Evolutionary conservation across 352 stramenopile genomes (phyloP).

Genomic region (Phytopythium helicoides): DNA sequence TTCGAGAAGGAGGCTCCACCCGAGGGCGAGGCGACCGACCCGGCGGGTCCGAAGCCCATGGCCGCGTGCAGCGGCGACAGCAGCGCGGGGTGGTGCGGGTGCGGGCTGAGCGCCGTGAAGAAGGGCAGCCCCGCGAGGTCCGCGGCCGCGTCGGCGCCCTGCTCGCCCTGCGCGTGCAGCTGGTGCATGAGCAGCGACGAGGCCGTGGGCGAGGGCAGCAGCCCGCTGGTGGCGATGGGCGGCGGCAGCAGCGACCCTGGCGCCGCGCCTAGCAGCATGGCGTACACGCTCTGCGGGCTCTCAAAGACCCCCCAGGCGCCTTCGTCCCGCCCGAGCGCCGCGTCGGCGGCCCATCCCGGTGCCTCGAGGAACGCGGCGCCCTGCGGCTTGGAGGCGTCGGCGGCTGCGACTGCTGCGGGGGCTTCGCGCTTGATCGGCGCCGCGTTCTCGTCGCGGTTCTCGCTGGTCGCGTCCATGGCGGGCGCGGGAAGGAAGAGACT

Average conservation of each 20-base stretch:
- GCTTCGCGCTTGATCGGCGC: no score
- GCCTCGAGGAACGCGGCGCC: no score
- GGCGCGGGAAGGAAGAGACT: no score
- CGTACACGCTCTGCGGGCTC: conserved; percentile 55
- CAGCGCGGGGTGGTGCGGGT: conserved; percentile 26
- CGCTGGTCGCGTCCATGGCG: no score
- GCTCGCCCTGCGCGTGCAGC: conserved; percentile 25
- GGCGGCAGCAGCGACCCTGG: conserved; percentile 16
- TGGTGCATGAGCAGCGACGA: conserved; percentile 40
- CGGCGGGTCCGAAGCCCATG: conserved; percentile 1
- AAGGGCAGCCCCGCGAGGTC: no score
- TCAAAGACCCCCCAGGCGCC: conserved; percentile 27
- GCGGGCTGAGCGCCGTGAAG: conserved; percentile 24
- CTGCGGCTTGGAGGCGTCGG: no score
- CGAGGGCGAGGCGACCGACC: conserved; percentile 8
- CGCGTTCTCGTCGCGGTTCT: no score
- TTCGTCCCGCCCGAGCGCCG: conserved; percentile 10
- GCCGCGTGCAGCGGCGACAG: conserved; percentile 16
- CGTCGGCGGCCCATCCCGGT: no score
- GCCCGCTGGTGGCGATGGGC: conserved; percentile 11
- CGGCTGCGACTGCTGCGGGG: no score
- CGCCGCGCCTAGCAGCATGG: conserved; percentile 30
- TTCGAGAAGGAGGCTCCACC: conserved; percentile 19
- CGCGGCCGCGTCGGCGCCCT: no score
- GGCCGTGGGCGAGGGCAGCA: conserved; percentile 14